These are phyloP conservation scores for Hamamelis virginiana DNA, from an alignment of 164 flowering plant species.

Conservation along the genomic window DNA sequence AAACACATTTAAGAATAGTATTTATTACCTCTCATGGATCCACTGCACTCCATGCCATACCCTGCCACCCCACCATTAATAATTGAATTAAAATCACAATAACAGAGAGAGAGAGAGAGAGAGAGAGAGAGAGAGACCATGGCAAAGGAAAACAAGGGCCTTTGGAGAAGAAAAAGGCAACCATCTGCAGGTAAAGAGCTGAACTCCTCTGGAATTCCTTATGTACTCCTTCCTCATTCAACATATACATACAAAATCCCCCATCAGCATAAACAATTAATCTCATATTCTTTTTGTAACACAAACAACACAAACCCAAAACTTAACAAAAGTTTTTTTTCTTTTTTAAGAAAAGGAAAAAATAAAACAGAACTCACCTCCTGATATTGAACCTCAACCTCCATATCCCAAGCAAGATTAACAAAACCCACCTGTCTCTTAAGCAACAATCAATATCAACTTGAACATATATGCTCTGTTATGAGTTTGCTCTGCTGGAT, in stretches of 20 bases:
- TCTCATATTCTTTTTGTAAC: neutral
- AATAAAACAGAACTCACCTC: conserved; percentile 40
- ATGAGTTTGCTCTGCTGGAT: no score
- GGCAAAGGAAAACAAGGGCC: conserved; percentile 90
- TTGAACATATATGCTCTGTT: neutral
- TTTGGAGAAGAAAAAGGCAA: conserved; percentile 75
- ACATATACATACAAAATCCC: neutral
- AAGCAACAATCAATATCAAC: neutral
- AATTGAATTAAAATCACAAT: conserved; percentile 1
- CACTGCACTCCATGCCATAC: conserved; percentile 97
- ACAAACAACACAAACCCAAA: neutral
- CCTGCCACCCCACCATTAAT: conserved; percentile 61
- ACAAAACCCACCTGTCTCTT: neutral
- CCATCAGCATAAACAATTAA: neutral
- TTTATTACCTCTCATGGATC: conserved; percentile 83
- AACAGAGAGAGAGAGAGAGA: conserved; percentile 11
- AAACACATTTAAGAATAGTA: conserved; percentile 4
- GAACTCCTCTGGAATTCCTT: conserved; percentile 76
- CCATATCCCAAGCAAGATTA: conserved; percentile 34
- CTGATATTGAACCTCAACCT: conserved; percentile 47
- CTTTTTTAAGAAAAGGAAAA: neutral
- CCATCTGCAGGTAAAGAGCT: conserved; percentile 95
- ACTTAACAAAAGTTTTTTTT: no score
- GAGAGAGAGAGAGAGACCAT: conserved; percentile 51
- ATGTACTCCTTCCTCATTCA: conserved; percentile 51